These are phyloP conservation scores for Cutaneotrichosporon cutaneum DNA, from an alignment of 1,284 basidiomycete genomes.

Conservation along the genomic window DNA sequence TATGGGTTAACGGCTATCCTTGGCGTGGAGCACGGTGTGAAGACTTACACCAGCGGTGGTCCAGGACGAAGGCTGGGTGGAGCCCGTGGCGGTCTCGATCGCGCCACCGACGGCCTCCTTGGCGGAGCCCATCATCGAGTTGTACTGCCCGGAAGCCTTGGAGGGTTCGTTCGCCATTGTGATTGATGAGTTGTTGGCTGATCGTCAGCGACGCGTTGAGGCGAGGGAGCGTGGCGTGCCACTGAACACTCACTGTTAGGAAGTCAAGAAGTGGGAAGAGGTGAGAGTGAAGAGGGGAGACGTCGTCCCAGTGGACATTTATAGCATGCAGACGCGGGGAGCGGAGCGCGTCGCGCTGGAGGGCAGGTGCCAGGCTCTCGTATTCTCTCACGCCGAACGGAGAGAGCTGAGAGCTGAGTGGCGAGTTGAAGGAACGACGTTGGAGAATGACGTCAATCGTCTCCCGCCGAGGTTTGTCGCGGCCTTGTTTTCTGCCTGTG, in stretches of 20 bases:
- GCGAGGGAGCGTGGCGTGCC: not conserved
- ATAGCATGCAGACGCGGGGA: not conserved
- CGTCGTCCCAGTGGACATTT: too few relatives aligned
- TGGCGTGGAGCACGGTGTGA: not conserved
- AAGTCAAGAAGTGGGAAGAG: not conserved
- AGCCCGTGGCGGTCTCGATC: conserved; percentile 60
- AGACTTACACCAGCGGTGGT: conserved; percentile 16
- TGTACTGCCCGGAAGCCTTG: conserved; percentile 63
- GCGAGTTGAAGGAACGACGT: too few relatives aligned
- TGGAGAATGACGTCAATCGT: too few relatives aligned
- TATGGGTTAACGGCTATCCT: conserved; percentile 45
- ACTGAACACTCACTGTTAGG: not conserved
- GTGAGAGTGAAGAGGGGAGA: not conserved
- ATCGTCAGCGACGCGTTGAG: not conserved
- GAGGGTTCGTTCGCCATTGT: conserved; percentile 51
- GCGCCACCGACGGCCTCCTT: conserved; percentile 56
- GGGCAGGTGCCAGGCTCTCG: too few relatives aligned
- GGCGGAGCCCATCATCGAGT: conserved; percentile 49
- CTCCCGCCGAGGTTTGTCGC: too few relatives aligned
- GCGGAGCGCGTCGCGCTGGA: too few relatives aligned
- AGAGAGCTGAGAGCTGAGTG: too few relatives aligned
- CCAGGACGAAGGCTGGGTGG: conserved; percentile 33
- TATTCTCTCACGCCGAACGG: too few relatives aligned
- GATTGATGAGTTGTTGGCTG: not conserved
- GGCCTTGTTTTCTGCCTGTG: too few relatives aligned